Evolutionary conservation across 495 filamentous ascomycete genomes (phyloP).

Genomic region (Podospora pseudopauciseta): DNA sequence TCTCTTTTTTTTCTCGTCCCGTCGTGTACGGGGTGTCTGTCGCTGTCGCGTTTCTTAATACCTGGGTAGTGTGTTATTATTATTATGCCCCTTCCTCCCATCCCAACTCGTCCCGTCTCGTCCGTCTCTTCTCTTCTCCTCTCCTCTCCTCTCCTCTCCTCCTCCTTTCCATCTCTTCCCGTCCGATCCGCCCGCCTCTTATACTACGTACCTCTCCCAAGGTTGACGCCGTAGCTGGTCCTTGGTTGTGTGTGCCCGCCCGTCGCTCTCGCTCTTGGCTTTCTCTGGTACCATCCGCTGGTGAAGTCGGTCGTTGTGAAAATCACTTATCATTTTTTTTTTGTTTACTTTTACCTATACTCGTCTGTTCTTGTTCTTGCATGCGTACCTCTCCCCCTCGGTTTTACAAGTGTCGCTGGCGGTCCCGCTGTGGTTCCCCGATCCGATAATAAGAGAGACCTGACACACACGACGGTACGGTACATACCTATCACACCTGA

Average conservation of each 20-base stretch:
- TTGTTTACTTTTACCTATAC: conserved; percentile 6
- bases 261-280: conserved; percentile 4
- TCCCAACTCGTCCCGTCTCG: neutral
- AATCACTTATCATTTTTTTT: neutral
- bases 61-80: neutral
- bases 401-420: conserved; percentile 7
- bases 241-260: conserved; percentile 4
- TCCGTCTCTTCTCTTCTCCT: conserved; percentile 21
- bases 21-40: neutral
- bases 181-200: neutral
- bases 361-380: neutral
- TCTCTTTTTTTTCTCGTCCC: neutral
- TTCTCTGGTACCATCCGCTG: neutral
- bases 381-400: neutral
- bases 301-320: conserved; percentile 18
- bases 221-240: conserved; percentile 6
- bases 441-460: conserved; percentile 18
- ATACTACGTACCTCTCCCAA: conserved; percentile 4
- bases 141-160: conserved; percentile 16
- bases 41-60: conserved; percentile 5
- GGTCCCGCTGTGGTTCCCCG: conserved; percentile 14
- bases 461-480: conserved; percentile 15
- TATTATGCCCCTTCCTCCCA: conserved; percentile 9
- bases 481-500: conserved; percentile 12
- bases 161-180: neutral